A percentile compares a stretch with the other conserved stretches of the same genome.
Evolutionary conservation across 2,329 filamentous ascomycete species (phyloP).

Genomic region (Phialophora tarda): DNA sequence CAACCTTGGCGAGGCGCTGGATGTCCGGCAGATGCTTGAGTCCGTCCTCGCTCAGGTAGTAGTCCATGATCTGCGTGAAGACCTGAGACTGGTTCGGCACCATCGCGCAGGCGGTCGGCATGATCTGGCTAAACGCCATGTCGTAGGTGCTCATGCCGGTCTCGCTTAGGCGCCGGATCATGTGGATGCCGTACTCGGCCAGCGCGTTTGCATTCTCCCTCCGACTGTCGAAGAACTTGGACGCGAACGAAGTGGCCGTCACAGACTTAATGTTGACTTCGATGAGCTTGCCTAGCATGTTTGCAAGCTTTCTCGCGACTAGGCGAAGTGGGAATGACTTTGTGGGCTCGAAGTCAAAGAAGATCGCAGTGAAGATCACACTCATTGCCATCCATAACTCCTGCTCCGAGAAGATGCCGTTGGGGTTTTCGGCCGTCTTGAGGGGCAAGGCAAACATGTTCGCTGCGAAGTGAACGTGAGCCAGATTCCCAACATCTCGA

Average conservation of each 20-base stretch:
- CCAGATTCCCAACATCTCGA: constrained; percentile 62
- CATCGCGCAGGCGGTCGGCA: constrained; percentile 70
- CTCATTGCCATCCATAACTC: constrained; percentile 67
- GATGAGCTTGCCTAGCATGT: constrained; percentile 65
- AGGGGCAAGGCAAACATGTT: constrained; percentile 61
- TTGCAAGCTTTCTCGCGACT: constrained; percentile 61
- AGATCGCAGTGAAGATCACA: constrained; percentile 69
- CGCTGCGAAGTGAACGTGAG: constrained; percentile 62
- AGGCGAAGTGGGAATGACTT: constrained; percentile 70
- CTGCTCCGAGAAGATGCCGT: constrained; percentile 62
- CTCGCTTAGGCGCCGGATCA: constrained; percentile 70
- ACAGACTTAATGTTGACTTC: constrained; percentile 69
- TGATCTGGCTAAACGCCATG: constrained; percentile 72
- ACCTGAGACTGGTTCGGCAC: constrained; percentile 74
- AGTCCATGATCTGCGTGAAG: constrained; percentile 75
- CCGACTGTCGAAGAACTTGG: constrained; percentile 56
- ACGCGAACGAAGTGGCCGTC: constrained; percentile 61
- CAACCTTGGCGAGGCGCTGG: constrained; percentile 62
- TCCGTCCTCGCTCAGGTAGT: constrained; percentile 67
- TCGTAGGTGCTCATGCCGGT: constrained; percentile 67
- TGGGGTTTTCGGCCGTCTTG: constrained; percentile 58
- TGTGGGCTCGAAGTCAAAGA: constrained; percentile 69
- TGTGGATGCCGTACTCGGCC: constrained; percentile 66
- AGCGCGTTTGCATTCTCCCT: constrained; percentile 62
- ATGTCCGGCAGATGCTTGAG: constrained; percentile 64